Base-by-base conservation (phyloP, 83 land plant species). In the Larix sibirica region DNA sequence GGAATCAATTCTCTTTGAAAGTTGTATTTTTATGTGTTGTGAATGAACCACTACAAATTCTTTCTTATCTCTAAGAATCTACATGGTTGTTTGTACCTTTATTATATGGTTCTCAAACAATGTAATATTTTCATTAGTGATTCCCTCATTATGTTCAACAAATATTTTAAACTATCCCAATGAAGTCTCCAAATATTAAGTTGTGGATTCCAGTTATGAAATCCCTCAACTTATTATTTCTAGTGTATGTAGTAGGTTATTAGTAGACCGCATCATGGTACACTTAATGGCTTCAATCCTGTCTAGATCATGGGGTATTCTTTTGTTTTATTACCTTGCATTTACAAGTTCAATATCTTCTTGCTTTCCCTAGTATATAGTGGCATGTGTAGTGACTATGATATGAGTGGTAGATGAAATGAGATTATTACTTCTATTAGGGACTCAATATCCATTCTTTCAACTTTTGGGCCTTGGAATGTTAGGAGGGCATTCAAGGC, bases 51-150 rank as follows among this genome's bases (percentile, higher is more conserved):
- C 94, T n/a, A 87, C 62, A 23, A 85, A 83, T 33, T 93, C 94
- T 82, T 95, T 94, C 82, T 91, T 91, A 58, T 93, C 96, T 47
- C 85, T 89, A 16, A 95, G 16, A 33, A 87, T 84, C 77, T 89
- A 87, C 33, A 95, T 90, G n/a, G 90, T 84, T 16, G 90, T 75
- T 86, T 91, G 94, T 16, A 95, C 93, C 97, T 95, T 92, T 80
- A 85, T 73, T 13, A 95, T 79, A 70, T 90, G 83, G 75, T 91
- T 95, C 73, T 93, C 95, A 83, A 95, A 21, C 28, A 88, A 86
- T 73, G 92, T 89, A 86, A 93, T 80, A 79, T 87, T 95, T 40
- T 94, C 94, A 84, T 93, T 92, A 44, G 83, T 90, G 62, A 81
- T 86, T 24, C 92, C 95, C 77, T 84, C 82, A 80, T 84, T 86